Evolutionary conservation across 371 early-diverging fungal genomes (phyloP).

Genomic region (Chytridiales sp.): DNA sequence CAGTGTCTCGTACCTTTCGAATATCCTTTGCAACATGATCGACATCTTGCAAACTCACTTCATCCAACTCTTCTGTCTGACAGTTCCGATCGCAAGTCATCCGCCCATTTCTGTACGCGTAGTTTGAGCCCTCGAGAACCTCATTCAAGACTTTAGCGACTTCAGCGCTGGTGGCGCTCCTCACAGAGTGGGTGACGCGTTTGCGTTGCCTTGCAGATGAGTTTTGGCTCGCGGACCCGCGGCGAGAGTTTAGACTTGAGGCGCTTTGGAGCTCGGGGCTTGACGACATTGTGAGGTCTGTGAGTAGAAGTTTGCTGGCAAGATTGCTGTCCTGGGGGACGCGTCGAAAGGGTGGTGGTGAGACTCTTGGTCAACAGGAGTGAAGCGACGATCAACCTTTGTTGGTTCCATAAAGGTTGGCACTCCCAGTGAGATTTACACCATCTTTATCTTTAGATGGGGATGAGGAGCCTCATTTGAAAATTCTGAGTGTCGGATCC

Average conservation of each 20-base stretch:
- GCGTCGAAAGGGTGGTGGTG: no score
- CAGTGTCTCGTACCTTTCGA: not conserved
- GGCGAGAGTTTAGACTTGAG: not conserved
- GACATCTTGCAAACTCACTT: not conserved
- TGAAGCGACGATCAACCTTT: no score
- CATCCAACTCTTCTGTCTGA: constrained; percentile 11
- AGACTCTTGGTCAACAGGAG: no score
- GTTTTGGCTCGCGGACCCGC: not conserved
- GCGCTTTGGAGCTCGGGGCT: not conserved
- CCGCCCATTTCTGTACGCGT: not conserved
- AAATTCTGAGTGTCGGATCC: not conserved
- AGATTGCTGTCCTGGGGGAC: not conserved
- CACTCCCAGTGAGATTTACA: no score
- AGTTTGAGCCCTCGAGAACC: no score
- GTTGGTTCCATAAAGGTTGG: no score
- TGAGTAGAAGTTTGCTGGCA: not conserved
- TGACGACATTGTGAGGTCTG: not conserved
- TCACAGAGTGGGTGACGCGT: not conserved
- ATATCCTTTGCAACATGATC: constrained; percentile 6
- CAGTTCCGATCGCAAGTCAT: not conserved
- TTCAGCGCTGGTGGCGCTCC: constrained; percentile 5
- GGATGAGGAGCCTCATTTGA: not conserved
- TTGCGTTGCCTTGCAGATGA: not conserved
- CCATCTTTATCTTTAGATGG: no score
- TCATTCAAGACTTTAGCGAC: constrained; percentile 12